A percentile compares a stretch with the other conserved stretches of the same genome.
Evolutionary conservation across 2,329 filamentous ascomycete genomes (phyloP).

Genomic region (Zymoseptoria tritici): DNA sequence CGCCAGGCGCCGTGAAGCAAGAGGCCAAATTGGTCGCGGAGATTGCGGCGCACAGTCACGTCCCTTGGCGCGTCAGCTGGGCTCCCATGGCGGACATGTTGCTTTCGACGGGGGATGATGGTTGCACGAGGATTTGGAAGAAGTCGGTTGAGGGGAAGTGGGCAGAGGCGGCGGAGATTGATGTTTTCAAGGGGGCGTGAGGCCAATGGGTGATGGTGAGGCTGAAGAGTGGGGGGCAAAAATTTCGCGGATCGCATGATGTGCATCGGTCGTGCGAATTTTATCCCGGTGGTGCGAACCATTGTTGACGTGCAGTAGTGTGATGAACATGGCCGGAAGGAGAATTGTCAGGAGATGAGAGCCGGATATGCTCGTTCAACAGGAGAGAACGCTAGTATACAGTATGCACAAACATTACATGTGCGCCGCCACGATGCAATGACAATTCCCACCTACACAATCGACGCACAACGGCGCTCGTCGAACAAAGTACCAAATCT

Average conservation of each 20-base stretch:
- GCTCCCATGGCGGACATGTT: conserved; percentile 57
- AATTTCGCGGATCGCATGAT: not conserved
- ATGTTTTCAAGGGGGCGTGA: conserved; percentile 22
- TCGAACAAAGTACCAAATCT: not conserved
- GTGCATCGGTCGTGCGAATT: not conserved
- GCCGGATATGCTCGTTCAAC: not conserved
- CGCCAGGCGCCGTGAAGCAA: conserved; percentile 59
- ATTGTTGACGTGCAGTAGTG: not conserved
- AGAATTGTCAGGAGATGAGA: too few relatives aligned
- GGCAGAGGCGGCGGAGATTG: conserved; percentile 44
- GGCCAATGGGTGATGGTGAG: too few relatives aligned
- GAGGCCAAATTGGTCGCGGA: conserved; percentile 56
- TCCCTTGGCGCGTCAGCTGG: conserved; percentile 70
- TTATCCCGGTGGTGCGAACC: not conserved
- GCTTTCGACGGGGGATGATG: conserved; percentile 70
- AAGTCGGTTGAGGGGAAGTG: conserved; percentile 42
- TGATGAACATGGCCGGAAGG: too few relatives aligned
- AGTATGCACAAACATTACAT: not conserved
- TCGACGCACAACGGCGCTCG: not conserved
- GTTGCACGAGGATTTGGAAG: conserved; percentile 47
- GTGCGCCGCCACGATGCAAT: not conserved
- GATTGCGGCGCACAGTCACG: conserved; percentile 59
- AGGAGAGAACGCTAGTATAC: not conserved
- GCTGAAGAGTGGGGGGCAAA: not conserved
- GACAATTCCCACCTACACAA: not conserved